Conservation (phyloP, 306 rosid species). For the Dalbergia cultrata region DNA sequence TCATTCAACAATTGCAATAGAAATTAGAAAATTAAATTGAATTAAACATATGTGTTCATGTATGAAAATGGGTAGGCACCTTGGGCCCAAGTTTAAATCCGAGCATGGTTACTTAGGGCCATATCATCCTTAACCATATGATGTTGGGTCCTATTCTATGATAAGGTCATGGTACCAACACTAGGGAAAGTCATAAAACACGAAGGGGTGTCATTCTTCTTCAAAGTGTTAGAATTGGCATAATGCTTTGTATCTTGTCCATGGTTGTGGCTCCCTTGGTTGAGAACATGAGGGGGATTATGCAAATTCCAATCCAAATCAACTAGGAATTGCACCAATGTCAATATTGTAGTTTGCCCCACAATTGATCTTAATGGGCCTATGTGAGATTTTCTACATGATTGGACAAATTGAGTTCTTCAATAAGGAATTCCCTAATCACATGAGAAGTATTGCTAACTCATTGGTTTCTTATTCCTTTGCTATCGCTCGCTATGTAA, state of each 20-base stretch:
- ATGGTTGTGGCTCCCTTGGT: conserved; percentile 48
- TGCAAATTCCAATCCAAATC: conserved; percentile 47
- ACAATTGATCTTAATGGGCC: conserved; percentile 64
- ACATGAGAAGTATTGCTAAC: conserved; percentile 75
- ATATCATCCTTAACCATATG: conserved; percentile 49
- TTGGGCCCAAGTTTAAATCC: conserved; percentile 55
- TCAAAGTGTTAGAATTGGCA: conserved; percentile 56
- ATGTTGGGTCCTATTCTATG: conserved; percentile 54
- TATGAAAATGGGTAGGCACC: conserved; percentile 57
- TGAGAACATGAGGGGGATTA: conserved; percentile 39
- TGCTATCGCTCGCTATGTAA: conserved; percentile 67
- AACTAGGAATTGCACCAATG: conserved; percentile 49
- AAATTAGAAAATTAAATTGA: conserved; percentile 9
- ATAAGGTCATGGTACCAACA: conserved; percentile 46
- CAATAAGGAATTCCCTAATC: conserved; percentile 71
- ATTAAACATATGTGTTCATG: no score
- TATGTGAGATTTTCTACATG: conserved; percentile 68
- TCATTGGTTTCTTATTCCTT: conserved; percentile 62
- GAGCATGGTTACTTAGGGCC: conserved; percentile 49
- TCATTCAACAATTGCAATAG: conserved; percentile 48
- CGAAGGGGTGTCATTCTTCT: conserved; percentile 54
- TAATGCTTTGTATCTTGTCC: conserved; percentile 45
- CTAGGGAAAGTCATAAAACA: conserved; percentile 41
- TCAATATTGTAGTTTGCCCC: conserved; percentile 71
- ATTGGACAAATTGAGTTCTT: conserved; percentile 75